phyloP scores from a whole-genome alignment of 345 rosid species.

The Citrus hindsii region DNA sequence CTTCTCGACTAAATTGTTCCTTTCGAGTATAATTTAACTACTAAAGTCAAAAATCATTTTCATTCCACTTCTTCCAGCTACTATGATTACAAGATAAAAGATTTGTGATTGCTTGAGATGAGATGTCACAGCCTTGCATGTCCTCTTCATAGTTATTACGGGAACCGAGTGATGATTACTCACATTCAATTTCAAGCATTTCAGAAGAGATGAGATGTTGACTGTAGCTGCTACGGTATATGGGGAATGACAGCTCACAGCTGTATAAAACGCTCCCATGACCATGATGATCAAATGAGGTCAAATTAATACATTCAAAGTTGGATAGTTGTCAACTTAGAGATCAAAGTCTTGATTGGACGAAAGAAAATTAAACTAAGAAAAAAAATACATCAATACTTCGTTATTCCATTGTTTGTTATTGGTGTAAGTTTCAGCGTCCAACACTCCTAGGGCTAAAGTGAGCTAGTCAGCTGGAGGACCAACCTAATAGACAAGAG shows the following conservation, averaged over 20 bases:
- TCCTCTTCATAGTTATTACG: not conserved
- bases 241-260: conserved; percentile 1
- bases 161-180: not conserved
- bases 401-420: too few species aligned
- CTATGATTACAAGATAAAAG: not conserved
- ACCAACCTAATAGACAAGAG: too few species aligned
- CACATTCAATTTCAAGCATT: not conserved
- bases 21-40: not conserved
- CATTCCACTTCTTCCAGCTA: not conserved
- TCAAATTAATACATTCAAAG: not conserved
- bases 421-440: too few species aligned
- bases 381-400: not conserved
- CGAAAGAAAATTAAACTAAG: not conserved
- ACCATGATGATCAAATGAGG: not conserved
- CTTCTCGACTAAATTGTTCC: too few species aligned
- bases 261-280: not conserved
- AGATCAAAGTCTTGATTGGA: not conserved
- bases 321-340: not conserved
- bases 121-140: not conserved
- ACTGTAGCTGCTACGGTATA: not conserved
- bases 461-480: too few species aligned
- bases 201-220: conserved; percentile 1
- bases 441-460: too few species aligned
- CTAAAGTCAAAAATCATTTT: not conserved
- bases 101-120: not conserved